These are phyloP conservation scores for Podosphaera fusca DNA, from an alignment of 2,329 filamentous ascomycete genomes.

Conservation along the genomic window DNA sequence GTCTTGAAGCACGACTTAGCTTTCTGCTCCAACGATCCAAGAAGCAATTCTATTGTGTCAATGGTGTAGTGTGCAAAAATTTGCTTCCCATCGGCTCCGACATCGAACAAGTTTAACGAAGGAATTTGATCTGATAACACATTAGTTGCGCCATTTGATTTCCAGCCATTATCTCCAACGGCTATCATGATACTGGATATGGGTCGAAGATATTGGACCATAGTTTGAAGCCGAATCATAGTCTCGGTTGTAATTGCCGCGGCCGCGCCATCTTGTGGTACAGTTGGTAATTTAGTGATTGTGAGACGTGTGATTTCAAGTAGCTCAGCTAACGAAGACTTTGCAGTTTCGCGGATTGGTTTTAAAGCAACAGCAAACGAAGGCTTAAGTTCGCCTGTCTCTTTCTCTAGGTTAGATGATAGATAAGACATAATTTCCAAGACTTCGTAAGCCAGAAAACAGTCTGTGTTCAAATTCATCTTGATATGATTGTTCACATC, in stretches of 20 bases:
- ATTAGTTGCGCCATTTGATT: conserved; percentile 27
- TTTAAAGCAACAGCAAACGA: conserved; percentile 68
- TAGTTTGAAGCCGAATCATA: conserved; percentile 64
- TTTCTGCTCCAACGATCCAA: conserved; percentile 53
- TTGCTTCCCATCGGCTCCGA: conserved; percentile 67
- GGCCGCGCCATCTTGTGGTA: conserved; percentile 59
- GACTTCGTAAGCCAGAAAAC: conserved; percentile 85
- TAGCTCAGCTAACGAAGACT: conserved; percentile 60
- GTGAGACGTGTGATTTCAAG: conserved; percentile 62
- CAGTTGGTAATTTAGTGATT: conserved; percentile 36
- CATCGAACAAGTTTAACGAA: conserved; percentile 58
- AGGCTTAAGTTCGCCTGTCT: conserved; percentile 67
- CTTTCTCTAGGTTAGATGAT: conserved; percentile 55
- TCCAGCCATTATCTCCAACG: conserved; percentile 83
- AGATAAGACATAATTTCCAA: conserved; percentile 70
- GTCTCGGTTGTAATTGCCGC: conserved; percentile 61
- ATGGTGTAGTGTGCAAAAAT: conserved; percentile 77
- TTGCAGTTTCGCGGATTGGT: conserved; percentile 78
- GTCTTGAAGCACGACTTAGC: conserved; percentile 49
- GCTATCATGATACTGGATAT: conserved; percentile 80
- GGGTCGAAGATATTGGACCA: conserved; percentile 69
- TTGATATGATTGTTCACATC: conserved; percentile 85
- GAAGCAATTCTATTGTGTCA: conserved; percentile 66
- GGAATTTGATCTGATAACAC: conserved; percentile 40
- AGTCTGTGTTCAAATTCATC: conserved; percentile 67